These are phyloP conservation scores for Saccharata proteae DNA, from an alignment of 2,329 filamentous ascomycete species.

Conservation along the genomic window DNA sequence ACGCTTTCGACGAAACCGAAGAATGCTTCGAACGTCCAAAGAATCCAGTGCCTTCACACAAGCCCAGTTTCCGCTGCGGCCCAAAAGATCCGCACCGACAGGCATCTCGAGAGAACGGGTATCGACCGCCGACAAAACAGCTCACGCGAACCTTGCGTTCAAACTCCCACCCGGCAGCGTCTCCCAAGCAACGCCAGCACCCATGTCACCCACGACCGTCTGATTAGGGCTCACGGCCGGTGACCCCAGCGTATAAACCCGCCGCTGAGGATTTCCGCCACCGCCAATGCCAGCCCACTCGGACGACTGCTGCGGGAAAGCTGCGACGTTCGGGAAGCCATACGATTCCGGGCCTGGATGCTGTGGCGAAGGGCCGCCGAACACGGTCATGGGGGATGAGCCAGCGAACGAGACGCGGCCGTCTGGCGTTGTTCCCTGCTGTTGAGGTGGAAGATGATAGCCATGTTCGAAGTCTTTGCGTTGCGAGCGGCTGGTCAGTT, in stretches of 20 bases:
- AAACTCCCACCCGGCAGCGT: constrained; percentile 11
- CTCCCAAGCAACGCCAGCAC: constrained; percentile 10
- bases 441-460: constrained; percentile 2
- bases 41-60: no score
- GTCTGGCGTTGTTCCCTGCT: constrained; percentile 1
- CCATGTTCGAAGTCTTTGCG: constrained; percentile 2
- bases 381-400: constrained; percentile 3
- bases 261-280: constrained; percentile 2
- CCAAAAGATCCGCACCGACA: no score
- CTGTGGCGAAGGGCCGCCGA: constrained; percentile 3
- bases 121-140: no score
- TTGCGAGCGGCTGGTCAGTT: constrained; percentile 26
- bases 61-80: no score
- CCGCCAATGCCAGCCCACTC: constrained; percentile 1
- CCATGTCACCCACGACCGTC: constrained; percentile 7
- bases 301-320: not conserved
- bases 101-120: no score
- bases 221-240: not conserved
- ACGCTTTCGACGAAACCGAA: no score
- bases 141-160: constrained; percentile 10
- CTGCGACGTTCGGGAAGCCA: not conserved
- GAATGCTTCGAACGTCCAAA: no score
- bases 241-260: constrained; percentile 5
- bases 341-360: constrained; percentile 2
- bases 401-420: constrained; percentile 1